Percentiles rank a stretch among this genome's conserved stretches.
phyloP scores from a whole-genome alignment of 305 asterid genomes.

The Salvia sclarea region DNA sequence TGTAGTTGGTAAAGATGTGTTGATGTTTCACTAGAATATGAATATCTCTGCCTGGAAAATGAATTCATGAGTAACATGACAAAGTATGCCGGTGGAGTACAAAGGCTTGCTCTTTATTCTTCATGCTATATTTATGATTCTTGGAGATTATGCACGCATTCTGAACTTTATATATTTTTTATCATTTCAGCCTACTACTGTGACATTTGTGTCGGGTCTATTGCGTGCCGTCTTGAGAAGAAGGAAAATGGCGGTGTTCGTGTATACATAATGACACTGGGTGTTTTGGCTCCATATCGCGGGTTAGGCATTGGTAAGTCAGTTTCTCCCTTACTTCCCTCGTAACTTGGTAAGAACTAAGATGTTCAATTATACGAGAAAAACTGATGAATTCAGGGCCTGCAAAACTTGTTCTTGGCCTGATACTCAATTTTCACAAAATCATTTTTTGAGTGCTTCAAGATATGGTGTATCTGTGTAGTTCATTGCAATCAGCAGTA shows the following conservation, averaged over 20 bases:
- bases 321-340: constrained; percentile 20
- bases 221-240: constrained; percentile 97
- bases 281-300: constrained; percentile 96
- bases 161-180: constrained; percentile 16
- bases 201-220: constrained; percentile 94
- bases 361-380: background rate
- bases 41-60: constrained; percentile 3
- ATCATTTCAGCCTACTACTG: constrained; percentile 76
- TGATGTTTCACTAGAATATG: background rate
- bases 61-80: background rate
- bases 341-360: background rate
- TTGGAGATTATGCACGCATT: constrained; percentile 14
- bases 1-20: background rate
- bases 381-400: background rate
- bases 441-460: background rate
- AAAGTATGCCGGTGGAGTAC: background rate
- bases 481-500: background rate
- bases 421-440: background rate
- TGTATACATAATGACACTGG: constrained; percentile 88
- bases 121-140: background rate
- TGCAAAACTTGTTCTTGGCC: background rate
- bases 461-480: background rate
- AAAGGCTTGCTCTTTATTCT: constrained; percentile 9
- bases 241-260: constrained; percentile 77
- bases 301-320: constrained; percentile 82